Evolutionary conservation across 441 rosid genomes (phyloP), one percentile per base, ranked within the genome.

Genomic region (Dalechampia spathulata): DNA sequence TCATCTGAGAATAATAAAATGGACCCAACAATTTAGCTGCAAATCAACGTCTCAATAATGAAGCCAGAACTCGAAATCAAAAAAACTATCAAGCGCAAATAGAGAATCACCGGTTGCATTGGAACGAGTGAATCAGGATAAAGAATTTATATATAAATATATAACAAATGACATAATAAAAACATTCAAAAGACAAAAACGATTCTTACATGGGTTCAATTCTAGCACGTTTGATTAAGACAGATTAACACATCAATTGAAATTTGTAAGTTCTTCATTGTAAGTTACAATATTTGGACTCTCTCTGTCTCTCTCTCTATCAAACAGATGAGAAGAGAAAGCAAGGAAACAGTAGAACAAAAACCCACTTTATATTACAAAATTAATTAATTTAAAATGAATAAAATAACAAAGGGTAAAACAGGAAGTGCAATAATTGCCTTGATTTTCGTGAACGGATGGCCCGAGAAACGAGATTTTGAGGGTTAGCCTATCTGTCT

Each of bases 381-480:
- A 48, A 23, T 21, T 20, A 52, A 46, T 22, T n/a, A n/a, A 44
- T 43, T 58, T 21, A 44, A 20, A 54, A 17, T 47, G 2, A 45
- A 7, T 32, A 26, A n/a, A 36, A 59, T 38, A 12, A 49, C 28
- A 7, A 57, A 52, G 81, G 83, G 81, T 51, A 72, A 66, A 77
- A 62, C 70, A 52, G 78, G 79, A 50, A 69, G 51, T 53, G 16
- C 50, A 55, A 61, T 72, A 57, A 64, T 39, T 49, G 46, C 83
- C 80, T 72, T 60, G 84, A 64, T 67, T 61, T 57, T 76, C 81
- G 78, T 49, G 83, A 83, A 71, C 76, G 66, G 71, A 55, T 70
- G 79, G 82, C 78, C 81, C 93, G 72, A 60, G 75, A 75, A 77
- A 78, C 79, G 79, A 80, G 80, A 75, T 72, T 77, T 70, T 15